Evolutionary conservation across 75 land plant genomes (phyloP).

Genomic region (Pinus tabuliformis): DNA sequence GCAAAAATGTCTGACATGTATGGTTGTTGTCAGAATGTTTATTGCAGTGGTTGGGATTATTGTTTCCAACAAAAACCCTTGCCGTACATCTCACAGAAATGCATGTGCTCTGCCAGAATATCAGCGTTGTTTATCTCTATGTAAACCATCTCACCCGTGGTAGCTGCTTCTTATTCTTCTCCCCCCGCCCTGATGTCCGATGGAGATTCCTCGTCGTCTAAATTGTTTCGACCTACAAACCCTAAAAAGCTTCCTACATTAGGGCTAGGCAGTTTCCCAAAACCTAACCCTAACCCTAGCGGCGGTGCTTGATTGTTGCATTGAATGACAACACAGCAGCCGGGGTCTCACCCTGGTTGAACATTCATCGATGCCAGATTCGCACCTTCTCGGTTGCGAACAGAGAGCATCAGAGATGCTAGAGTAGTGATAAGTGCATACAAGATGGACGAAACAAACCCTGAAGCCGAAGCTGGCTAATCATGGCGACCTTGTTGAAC

Average conservation of each 20-base stretch:
- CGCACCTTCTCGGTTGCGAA: constrained; percentile 9
- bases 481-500: constrained; percentile 13
- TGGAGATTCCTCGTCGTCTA: neutral
- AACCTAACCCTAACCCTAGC: neutral
- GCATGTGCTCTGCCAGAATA: constrained; percentile 81
- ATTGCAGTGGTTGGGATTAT: too few relatives aligned
- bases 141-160: neutral
- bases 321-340: neutral
- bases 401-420: constrained; percentile 43
- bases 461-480: neutral
- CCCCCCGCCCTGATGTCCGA: neutral
- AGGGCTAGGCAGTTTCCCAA: neutral
- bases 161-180: constrained; percentile 1
- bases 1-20: too few relatives aligned
- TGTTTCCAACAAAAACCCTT: constrained; percentile 49
- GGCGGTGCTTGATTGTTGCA: neutral
- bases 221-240: neutral
- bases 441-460: constrained; percentile 27
- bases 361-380: too few relatives aligned
- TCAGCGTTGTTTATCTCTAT: constrained; percentile 71
- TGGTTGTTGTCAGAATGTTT: too few relatives aligned
- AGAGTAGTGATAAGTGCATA: constrained; percentile 53
- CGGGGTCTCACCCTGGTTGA: neutral
- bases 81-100: constrained; percentile 84
- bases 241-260: neutral